These are phyloP conservation scores for Astragalus glycyphyllos DNA, from an alignment of 306 rosid genomes.

Conservation along the genomic window DNA sequence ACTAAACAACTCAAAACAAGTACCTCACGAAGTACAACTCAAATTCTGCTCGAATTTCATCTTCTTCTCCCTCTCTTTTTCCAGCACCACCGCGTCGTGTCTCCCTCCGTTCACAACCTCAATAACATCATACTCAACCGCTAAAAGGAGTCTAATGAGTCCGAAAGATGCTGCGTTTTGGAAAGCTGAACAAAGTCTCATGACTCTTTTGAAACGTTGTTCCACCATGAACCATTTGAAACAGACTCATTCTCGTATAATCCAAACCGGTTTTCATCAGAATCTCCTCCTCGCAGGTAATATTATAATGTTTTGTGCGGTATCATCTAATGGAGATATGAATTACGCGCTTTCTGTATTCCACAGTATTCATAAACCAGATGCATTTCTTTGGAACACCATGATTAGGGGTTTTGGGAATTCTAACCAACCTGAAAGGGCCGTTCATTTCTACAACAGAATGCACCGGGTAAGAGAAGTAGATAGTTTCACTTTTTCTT, in stretches of 20 bases:
- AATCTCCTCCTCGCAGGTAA: conserved; percentile 63
- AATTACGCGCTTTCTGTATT: conserved; percentile 63
- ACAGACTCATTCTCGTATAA: conserved; percentile 57
- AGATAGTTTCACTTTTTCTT: conserved; percentile 72
- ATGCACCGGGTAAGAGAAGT: conserved; percentile 50
- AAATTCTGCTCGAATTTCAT: too few relatives aligned
- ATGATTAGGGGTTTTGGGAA: conserved; percentile 79
- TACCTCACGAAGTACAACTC: too few relatives aligned
- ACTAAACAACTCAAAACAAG: too few relatives aligned
- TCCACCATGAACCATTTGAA: conserved; percentile 57
- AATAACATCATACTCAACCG: too few relatives aligned
- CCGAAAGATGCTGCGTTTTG: conserved; percentile 41
- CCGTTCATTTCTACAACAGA: conserved; percentile 56
- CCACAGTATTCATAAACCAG: conserved; percentile 55
- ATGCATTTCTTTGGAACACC: conserved; percentile 72
- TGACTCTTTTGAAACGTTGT: conserved; percentile 64
- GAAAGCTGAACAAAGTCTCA: conserved; percentile 48
- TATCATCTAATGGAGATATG: conserved; percentile 52
- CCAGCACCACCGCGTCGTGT: too few relatives aligned
- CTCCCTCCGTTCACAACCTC: too few relatives aligned
- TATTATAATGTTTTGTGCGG: conserved; percentile 58
- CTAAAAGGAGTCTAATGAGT: not conserved
- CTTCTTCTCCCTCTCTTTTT: too few relatives aligned
- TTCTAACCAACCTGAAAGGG: conserved; percentile 42
- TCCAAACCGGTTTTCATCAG: conserved; percentile 55